Evolutionary conservation across 2,329 filamentous ascomycete species (phyloP), one percentile per base, ranked within the genome.

Genomic region (Taxawa tesnikishii): DNA sequence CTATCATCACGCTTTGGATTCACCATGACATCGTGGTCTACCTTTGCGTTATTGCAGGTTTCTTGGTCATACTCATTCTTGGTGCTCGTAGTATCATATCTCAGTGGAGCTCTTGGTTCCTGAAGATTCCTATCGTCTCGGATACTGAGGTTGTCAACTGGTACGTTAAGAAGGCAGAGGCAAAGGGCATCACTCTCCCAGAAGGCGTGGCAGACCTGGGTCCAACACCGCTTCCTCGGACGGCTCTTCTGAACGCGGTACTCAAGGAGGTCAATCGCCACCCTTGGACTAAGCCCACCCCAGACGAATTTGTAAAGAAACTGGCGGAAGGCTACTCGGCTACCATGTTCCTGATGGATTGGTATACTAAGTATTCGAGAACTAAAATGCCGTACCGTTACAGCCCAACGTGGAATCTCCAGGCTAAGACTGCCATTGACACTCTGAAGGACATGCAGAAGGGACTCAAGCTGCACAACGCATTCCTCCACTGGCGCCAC

Each of bases 21-120:
- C 51, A 58, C 7, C 54, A 73, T 39, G 72, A 76, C 41, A 56
- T 71, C 0, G 53, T 61, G 15, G 62, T 77, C 17, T 77, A 77
- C 42, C 59, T 73, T 2, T 55, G 61, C 2, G 54, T 74, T 2
- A 52, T 73, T 2, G 73, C 66, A 34, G 38, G 60, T 3, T 74
- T 75, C 42, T 56, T 75, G 4, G 44, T 55, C 6, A 43, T 65
- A 5, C 56, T 76, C 1, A 41, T 74, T 2, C 43, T 70, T 13
- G 65, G 65, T 7, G 64, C 72, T 37, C 60, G 70, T n/a, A 55
- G 55, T 2, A 60, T 73, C 5, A 65, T 64, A 23, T 65, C 65
- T 14, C 62, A 68, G 40, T 78, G 73, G 73, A 65, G 68, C 4
- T 68, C 62, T 3, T 77, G 73, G 73, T 60, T 64, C 38, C 51